These are phyloP conservation scores for Hortiboletus rubellus DNA, from an alignment of 1,284 basidiomycete species.

Conservation along the genomic window DNA sequence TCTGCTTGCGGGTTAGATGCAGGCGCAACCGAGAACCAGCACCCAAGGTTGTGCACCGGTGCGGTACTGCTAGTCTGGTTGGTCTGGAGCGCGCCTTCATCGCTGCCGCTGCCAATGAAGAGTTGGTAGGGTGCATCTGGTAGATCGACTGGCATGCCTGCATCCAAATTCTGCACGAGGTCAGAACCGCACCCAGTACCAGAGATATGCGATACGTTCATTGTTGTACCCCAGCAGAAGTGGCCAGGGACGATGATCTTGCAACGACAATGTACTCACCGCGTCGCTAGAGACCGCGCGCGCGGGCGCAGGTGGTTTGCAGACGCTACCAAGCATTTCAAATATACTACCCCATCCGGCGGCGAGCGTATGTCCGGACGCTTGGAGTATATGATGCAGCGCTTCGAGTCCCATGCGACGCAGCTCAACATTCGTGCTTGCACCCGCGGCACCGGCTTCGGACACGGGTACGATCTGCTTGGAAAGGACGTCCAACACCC, in stretches of 20 bases:
- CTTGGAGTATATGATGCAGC: slow-evolving; percentile 86
- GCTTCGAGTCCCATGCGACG: slow-evolving; percentile 87
- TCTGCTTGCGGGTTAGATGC: no score
- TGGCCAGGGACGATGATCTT: slow-evolving; percentile 45
- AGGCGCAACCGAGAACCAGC: no score
- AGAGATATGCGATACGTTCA: no score
- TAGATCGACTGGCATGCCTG: no score
- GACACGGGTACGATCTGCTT: slow-evolving; percentile 70
- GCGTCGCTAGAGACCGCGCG: slow-evolving; percentile 48
- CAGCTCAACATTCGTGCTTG: slow-evolving; percentile 69
- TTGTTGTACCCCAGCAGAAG: slow-evolving; percentile 51
- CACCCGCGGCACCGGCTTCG: slow-evolving; percentile 38
- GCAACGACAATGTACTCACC: slow-evolving; percentile 39
- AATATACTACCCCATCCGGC: slow-evolving; percentile 95
- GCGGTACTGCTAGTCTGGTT: no score
- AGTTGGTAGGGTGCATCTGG: no score
- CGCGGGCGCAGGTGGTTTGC: slow-evolving; percentile 50
- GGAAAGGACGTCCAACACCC: slow-evolving; percentile 80
- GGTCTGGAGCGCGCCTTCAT: no score
- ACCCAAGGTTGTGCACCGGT: no score
- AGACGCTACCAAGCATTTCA: slow-evolving; percentile 83
- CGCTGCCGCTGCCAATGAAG: no score
- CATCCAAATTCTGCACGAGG: no score
- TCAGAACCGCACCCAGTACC: no score
- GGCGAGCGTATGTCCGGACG: slow-evolving; percentile 86